Base-by-base conservation (phyloP, 805 yeast species). In the Wickerhamomyces queroliae region DNA sequence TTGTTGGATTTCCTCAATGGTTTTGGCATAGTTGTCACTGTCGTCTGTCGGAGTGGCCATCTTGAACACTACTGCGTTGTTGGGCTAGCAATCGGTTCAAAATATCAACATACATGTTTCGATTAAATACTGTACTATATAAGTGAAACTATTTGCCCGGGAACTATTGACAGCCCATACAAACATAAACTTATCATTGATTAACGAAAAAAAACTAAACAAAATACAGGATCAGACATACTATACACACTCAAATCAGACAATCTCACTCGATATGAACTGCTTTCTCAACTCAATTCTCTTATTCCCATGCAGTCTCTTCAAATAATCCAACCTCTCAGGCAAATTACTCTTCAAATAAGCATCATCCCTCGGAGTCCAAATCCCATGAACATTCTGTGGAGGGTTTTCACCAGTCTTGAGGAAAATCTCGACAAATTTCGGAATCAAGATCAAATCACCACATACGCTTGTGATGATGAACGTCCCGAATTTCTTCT, bases 351-450 rank as follows among this genome's bases (percentile, higher is more conserved):
- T 42, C 37, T 55, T 61, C 38, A 69, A 46, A 45, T 58, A 55
- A 15, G 52, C 61, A 44, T 69, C 74, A 55, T 69, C 72, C 35
- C 63, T 67, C 21, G 59, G 48, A 2, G 72, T 67, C 74, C 74
- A 69, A 33, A 69, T 63, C 38, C 73, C 74, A n/a, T 67, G 64
- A 8, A 62, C 62, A 38, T 65, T 53, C 38, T 48, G 45, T 27
- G 74, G 74, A 10, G 73, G 74, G 43, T 67, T 66, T 13, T 61
- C 56, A 25, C 65, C 66, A 20, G 64, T 58, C 43, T 61, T 61
- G 33, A 69, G 59, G 53, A 66, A 66, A 29, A 58, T 52, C 41
- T 67, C 59, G 42, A 69, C 59, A 43, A 64, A 69, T 34, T 66
- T 59, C 33, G 71, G 69, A 40, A 69, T 64, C 33, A 67, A 53